phyloP scores from a whole-genome alignment of 2,329 filamentous ascomycete species.

The Neophaeococcomyces mojaviensis region DNA sequence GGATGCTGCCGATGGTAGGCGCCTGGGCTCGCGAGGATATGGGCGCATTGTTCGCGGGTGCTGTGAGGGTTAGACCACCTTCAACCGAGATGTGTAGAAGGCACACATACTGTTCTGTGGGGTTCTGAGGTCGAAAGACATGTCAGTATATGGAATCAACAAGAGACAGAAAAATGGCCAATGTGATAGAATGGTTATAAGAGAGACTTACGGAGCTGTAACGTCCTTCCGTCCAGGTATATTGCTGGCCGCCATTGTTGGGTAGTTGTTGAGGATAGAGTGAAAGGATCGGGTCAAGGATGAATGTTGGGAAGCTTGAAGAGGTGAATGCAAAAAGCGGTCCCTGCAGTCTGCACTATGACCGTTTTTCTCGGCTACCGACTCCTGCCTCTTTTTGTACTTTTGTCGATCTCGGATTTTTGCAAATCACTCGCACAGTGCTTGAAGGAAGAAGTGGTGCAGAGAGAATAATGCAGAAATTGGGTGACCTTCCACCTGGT shows the following conservation, averaged over 20 bases:
- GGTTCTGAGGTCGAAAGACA: conserved; percentile 55
- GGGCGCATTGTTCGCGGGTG: conserved; percentile 81
- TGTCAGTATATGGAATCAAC: conserved; percentile 50
- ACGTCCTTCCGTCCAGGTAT: conserved; percentile 8
- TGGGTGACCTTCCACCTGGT: too few species aligned
- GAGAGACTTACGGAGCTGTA: conserved; percentile 53
- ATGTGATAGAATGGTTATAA: neutral
- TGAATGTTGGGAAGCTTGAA: conserved; percentile 9
- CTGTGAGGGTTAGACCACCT: conserved; percentile 14
- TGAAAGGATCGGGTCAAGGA: conserved; percentile 7
- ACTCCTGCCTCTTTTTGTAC: too few species aligned
- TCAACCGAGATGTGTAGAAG: neutral
- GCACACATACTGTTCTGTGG: conserved; percentile 73
- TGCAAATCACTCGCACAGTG: too few species aligned
- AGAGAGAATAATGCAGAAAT: too few species aligned
- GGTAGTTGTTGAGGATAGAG: conserved; percentile 3
- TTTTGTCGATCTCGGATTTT: neutral
- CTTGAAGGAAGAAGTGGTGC: neutral
- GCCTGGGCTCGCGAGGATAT: conserved; percentile 97
- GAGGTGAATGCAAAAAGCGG: neutral
- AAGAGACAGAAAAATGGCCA: conserved; percentile 58
- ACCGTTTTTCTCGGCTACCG: neutral
- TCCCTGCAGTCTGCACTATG: conserved; percentile 2
- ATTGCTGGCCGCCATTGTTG: conserved; percentile 11
- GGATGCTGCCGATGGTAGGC: conserved; percentile 88